phyloP scores from a whole-genome alignment of 2,329 filamentous ascomycete genomes.

The Blumeria hordei region DNA sequence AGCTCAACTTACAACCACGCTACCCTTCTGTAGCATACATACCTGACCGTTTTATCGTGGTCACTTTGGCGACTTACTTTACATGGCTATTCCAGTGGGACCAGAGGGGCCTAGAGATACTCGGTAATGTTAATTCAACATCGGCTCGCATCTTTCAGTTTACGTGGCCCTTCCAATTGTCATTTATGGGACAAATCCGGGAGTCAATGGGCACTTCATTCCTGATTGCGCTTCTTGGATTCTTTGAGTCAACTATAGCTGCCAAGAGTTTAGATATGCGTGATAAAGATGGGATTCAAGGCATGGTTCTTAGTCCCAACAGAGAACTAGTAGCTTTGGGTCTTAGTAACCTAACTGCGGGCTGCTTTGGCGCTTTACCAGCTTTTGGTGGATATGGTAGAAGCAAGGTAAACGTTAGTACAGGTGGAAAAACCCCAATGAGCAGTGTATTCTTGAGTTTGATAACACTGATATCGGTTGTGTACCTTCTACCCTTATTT shows the following conservation, averaged over 20 bases:
- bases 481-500: slow-evolving; percentile 72
- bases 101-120: slow-evolving; percentile 51
- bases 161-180: slow-evolving; percentile 59
- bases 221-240: slow-evolving; percentile 82
- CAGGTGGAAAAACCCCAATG: slow-evolving; percentile 81
- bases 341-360: slow-evolving; percentile 71
- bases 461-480: slow-evolving; percentile 57
- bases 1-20: slow-evolving; percentile 54
- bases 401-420: slow-evolving; percentile 85
- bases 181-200: slow-evolving; percentile 59
- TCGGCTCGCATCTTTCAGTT: slow-evolving; percentile 54
- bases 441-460: slow-evolving; percentile 68
- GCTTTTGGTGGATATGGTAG: slow-evolving; percentile 90
- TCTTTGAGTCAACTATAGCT: slow-evolving; percentile 92
- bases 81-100: slow-evolving; percentile 62
- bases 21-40: slow-evolving; percentile 67
- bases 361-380: slow-evolving; percentile 77
- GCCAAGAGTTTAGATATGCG: slow-evolving; percentile 61
- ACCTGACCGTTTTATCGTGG: slow-evolving; percentile 75
- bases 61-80: slow-evolving; percentile 61
- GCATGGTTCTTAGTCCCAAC: slow-evolving; percentile 70
- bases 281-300: slow-evolving; percentile 40
- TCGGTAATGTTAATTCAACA: slow-evolving; percentile 56
- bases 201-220: slow-evolving; percentile 80
- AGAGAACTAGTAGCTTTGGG: slow-evolving; percentile 82